These are phyloP conservation scores for Sporopachydermia quercuum DNA, from an alignment of 805 yeast species.

Conservation along the genomic window DNA sequence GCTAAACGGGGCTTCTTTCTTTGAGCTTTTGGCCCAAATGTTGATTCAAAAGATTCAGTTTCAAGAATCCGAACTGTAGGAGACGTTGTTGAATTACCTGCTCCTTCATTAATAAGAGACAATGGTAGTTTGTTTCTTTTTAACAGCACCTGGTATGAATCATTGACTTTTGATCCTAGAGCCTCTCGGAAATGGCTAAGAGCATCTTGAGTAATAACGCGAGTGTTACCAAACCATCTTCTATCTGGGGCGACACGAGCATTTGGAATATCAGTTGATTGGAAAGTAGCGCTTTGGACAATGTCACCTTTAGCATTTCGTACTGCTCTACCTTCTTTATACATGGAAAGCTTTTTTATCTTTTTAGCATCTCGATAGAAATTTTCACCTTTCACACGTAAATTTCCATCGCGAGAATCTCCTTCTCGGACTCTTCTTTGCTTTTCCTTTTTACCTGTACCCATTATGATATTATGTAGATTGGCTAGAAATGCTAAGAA, in stretches of 20 bases:
- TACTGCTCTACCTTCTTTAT: slow-evolving; percentile 77
- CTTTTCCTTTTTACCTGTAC: slow-evolving; percentile 85
- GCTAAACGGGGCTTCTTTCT: slow-evolving; percentile 80
- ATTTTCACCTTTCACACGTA: slow-evolving; percentile 92
- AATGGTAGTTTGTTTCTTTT: slow-evolving; percentile 88
- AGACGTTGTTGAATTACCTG: slow-evolving; percentile 37
- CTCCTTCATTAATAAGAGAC: slow-evolving; percentile 80
- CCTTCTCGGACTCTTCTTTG: slow-evolving; percentile 74
- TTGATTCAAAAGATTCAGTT: slow-evolving; percentile 64
- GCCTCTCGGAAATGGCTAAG: slow-evolving; percentile 88
- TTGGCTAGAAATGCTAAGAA: no score
- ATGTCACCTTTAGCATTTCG: slow-evolving; percentile 82
- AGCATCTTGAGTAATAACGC: slow-evolving; percentile 96
- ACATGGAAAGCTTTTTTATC: slow-evolving; percentile 83
- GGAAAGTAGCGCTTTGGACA: slow-evolving; percentile 75
- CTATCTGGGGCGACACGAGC: slow-evolving; percentile 95
- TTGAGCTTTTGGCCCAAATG: slow-evolving; percentile 93
- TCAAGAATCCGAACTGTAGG: slow-evolving; percentile 75
- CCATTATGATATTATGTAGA: slow-evolving; percentile 41
- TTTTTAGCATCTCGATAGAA: slow-evolving; percentile 89
- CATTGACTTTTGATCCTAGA: slow-evolving; percentile 69
- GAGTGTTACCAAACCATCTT: slow-evolving; percentile 94
- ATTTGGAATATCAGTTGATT: slow-evolving; percentile 71
- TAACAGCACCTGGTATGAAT: slow-evolving; percentile 72
- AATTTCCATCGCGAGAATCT: slow-evolving; percentile 73